Evolutionary conservation across 163 green algal species (phyloP).

Genomic region (Smithsoniella earleae): DNA sequence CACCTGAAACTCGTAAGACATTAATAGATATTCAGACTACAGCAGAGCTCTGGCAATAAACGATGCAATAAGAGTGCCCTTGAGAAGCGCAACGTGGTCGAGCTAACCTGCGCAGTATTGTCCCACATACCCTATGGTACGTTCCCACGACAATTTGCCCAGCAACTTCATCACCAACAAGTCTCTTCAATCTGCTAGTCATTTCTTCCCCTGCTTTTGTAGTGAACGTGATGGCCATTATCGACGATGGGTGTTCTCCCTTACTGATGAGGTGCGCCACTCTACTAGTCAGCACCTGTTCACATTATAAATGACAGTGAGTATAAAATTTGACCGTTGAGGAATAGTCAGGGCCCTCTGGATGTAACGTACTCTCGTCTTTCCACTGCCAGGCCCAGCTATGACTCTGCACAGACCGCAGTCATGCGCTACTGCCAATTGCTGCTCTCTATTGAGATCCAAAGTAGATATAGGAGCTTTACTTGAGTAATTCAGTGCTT

Average conservation of each 20-base stretch:
- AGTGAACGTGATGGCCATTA: constrained; percentile 18
- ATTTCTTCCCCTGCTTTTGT: neutral
- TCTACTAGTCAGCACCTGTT: neutral
- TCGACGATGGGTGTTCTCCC: neutral
- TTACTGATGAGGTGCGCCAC: neutral
- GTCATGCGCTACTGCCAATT: neutral
- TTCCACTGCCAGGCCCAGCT: neutral
- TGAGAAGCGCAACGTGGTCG: no score
- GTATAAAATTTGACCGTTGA: no score
- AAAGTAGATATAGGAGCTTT: no score
- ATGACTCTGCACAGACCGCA: neutral
- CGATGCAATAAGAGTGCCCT: no score
- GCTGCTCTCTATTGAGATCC: neutral
- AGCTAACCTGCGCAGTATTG: neutral
- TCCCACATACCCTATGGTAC: constrained; percentile 9
- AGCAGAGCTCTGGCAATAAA: no score
- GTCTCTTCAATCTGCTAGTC: neutral
- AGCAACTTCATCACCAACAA: neutral
- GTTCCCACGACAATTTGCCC: neutral
- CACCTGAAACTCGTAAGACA: no score
- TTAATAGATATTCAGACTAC: no score
- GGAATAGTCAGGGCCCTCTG: no score
- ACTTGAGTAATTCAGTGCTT: no score
- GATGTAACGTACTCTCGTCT: neutral
- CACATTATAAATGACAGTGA: no score